These are phyloP conservation scores for Amylocystis lapponica DNA, from an alignment of 768 basidiomycete genomes.

Conservation along the genomic window DNA sequence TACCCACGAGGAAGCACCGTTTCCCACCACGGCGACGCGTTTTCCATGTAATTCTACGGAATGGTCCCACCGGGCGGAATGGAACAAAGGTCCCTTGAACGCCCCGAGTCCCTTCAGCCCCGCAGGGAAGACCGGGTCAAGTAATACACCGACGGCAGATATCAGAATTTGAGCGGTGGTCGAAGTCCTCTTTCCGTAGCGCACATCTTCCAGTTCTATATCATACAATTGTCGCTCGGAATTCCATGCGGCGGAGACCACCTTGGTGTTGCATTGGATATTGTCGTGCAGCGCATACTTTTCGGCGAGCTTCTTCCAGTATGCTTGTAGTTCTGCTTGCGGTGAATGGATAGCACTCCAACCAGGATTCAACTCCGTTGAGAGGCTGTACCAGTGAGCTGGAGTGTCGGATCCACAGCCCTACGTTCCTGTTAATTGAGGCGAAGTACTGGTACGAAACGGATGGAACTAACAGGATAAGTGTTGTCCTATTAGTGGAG, in stretches of 20 bases:
- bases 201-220: constrained; percentile 18
- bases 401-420: constrained; percentile 24
- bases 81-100: constrained; percentile 25
- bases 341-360: constrained; percentile 20
- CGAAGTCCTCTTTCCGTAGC: constrained; percentile 10
- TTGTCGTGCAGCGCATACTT: constrained; percentile 15
- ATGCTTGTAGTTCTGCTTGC: constrained; percentile 25
- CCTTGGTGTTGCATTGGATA: constrained; percentile 22
- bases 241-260: constrained; percentile 27
- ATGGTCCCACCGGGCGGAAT: constrained; percentile 24
- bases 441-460: neutral
- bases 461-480: constrained; percentile 17
- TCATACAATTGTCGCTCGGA: constrained; percentile 15
- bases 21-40: constrained; percentile 28
- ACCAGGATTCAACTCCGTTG: constrained; percentile 19
- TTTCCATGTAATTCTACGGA: constrained; percentile 20
- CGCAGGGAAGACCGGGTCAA: constrained; percentile 19
- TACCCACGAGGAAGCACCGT: constrained; percentile 22
- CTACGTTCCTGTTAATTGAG: constrained; percentile 3
- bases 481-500: constrained; percentile 15
- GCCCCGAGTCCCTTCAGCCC: constrained; percentile 16
- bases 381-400: constrained; percentile 24
- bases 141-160: constrained; percentile 22
- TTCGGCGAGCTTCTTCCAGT: constrained; percentile 18
- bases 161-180: constrained; percentile 23